phyloP scores from a whole-genome alignment of 805 yeast species.

The Yamadazyma scolyti region DNA sequence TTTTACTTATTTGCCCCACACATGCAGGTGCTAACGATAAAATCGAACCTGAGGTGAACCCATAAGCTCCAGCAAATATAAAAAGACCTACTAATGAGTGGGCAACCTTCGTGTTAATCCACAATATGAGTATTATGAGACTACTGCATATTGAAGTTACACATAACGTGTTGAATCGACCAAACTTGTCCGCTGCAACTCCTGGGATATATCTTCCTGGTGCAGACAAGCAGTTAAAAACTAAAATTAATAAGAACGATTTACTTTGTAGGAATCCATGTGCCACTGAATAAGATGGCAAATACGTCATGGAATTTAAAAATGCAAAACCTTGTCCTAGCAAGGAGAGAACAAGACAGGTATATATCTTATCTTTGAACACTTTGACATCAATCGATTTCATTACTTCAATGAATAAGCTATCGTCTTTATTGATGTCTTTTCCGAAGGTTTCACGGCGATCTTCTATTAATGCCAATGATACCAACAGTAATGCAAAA shows the following conservation, averaged over 20 bases:
- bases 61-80: constrained; percentile 22
- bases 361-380: constrained; percentile 19
- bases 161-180: constrained; percentile 22
- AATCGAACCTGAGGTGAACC: constrained; percentile 26
- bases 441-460: constrained; percentile 13
- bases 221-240: constrained; percentile 22
- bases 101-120: constrained; percentile 22
- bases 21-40: constrained; percentile 21
- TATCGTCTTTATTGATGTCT: constrained; percentile 3
- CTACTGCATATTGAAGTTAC: constrained; percentile 12
- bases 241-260: constrained; percentile 19
- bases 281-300: constrained; percentile 22
- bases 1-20: constrained; percentile 22
- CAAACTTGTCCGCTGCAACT: constrained; percentile 21
- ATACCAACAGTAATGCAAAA: constrained; percentile 12
- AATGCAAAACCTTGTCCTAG: constrained; percentile 29
- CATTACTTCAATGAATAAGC: constrained; percentile 12
- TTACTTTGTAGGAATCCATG: constrained; percentile 15
- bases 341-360: constrained; percentile 20
- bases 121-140: constrained; percentile 17
- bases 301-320: constrained; percentile 19
- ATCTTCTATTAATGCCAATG: constrained; percentile 16
- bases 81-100: constrained; percentile 20
- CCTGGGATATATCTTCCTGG: constrained; percentile 26
- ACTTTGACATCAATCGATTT: constrained; percentile 21